Base-by-base conservation (phyloP, 2,329 filamentous ascomycete species). In the Arthroderma sp. region DNA sequence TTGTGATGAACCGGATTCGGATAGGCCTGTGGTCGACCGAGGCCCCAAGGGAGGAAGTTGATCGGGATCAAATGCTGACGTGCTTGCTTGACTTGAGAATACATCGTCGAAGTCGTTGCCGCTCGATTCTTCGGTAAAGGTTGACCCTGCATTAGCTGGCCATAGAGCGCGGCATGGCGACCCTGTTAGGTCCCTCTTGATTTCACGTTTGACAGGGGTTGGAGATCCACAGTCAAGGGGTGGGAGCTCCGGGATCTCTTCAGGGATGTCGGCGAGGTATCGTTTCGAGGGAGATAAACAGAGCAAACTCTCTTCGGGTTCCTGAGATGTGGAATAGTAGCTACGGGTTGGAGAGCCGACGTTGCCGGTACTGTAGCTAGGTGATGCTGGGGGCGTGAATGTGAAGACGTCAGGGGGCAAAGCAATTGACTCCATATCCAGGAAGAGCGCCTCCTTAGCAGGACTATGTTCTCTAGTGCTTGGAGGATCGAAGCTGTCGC, bases 371-470 rank as follows among this genome's bases (percentile, higher is more conserved):
- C 67, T 73, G 59, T 68, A 69, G 11, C 70, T 70, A 9, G 76
- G 76, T 25, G 75, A 77, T 4, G 73, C 67, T 2, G 76, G 75
- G 31, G 76, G 76, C 2, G 76, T 78, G 58, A 72, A 75, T 1
- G 74, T 73, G 56, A 77, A 76, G 31, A 69, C 66, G 54, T 72
- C 71, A 0, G 71, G 69, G 4, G 71, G 67, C 41, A 74, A 60
- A 28, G 67, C 65, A 56, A 68, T 69, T n/a, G 66, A 64, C n/a
- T 65, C 63, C 38, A 64, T 63, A 44, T 63, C 59, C 52, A 71
- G 66, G 25, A 66, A 63, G n/a, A 63, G 59, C 57, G 65, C 65
- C 39, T 68, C 65, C 23, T 70, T 68, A 35, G 67, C 62, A 0
- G 68, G 67, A 52, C 67, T 71, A 8, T 66, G 65, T n/a, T 65